Evolutionary conservation across 73 alveolate species (phyloP).

Genomic region (Paramecium sonneborni): DNA sequence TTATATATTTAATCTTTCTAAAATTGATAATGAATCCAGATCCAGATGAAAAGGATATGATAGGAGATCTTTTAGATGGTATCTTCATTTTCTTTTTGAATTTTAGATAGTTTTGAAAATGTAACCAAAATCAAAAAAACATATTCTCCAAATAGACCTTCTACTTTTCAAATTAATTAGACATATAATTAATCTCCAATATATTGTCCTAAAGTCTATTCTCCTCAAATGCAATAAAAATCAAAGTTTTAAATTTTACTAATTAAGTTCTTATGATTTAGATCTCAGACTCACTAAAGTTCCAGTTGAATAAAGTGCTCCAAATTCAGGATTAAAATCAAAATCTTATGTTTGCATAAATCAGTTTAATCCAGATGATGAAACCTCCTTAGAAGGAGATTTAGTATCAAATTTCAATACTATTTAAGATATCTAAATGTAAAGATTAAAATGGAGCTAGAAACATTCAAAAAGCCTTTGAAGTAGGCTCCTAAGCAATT

Average conservation of each 20-base stretch:
- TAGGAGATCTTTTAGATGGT: conserved; percentile 34
- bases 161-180: background rate
- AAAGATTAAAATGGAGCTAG: conserved; percentile 76
- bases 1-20: background rate
- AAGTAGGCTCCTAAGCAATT: conserved; percentile 69
- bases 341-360: background rate
- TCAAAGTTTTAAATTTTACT: background rate
- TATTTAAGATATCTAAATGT: conserved; percentile 42
- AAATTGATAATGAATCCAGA: background rate
- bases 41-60: conserved; percentile 42
- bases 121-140: background rate
- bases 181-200: background rate
- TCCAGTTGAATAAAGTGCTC: background rate
- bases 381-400: background rate
- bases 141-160: background rate
- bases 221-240: background rate
- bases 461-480: conserved; percentile 70
- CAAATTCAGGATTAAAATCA: background rate
- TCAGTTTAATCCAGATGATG: background rate
- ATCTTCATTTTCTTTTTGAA: background rate
- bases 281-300: background rate
- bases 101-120: background rate
- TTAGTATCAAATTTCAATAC: background rate
- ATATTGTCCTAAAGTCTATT: background rate
- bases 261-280: background rate